These are phyloP conservation scores for Baudoinia panamericana DNA, from an alignment of 495 filamentous ascomycete genomes.

Conservation along the genomic window DNA sequence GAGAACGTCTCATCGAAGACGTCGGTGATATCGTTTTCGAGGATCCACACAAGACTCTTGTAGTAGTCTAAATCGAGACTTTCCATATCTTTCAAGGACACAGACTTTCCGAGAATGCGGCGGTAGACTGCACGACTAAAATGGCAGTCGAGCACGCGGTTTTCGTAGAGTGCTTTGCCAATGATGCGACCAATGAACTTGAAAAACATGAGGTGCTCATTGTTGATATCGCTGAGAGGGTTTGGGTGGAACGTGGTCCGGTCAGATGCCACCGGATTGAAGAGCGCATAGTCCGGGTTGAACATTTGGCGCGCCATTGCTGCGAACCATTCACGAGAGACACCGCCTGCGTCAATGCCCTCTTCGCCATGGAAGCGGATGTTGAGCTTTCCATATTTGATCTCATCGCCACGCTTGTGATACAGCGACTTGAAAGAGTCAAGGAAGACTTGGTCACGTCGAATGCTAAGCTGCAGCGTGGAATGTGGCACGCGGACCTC, in stretches of 20 bases:
- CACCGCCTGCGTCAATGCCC: slow-evolving; percentile 93
- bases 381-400: slow-evolving; percentile 96
- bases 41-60: slow-evolving; percentile 98
- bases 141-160: slow-evolving; percentile 91
- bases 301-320: slow-evolving; percentile 98
- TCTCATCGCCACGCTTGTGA: slow-evolving; percentile 87
- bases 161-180: slow-evolving; percentile 95
- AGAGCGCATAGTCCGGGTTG: slow-evolving; percentile 93
- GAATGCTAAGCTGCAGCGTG: slow-evolving; percentile 75
- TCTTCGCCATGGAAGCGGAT: slow-evolving; percentile 97
- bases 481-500: slow-evolving; percentile 54
- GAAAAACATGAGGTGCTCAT: slow-evolving; percentile 95
- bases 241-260: slow-evolving; percentile 98
- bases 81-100: slow-evolving; percentile 99
- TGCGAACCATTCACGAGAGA: slow-evolving; percentile 98
- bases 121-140: slow-evolving; percentile 98
- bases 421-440: slow-evolving; percentile 94
- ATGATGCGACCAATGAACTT: slow-evolving; percentile 98
- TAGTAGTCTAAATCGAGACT: slow-evolving; percentile 97
- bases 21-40: slow-evolving; percentile 97
- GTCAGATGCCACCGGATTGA: slow-evolving; percentile 93
- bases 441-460: slow-evolving; percentile 92
- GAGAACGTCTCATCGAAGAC: slow-evolving; percentile 97
- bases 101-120: slow-evolving; percentile 81
- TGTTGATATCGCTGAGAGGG: slow-evolving; percentile 80